Percentiles rank a stretch among this genome's conserved stretches.
Conservation (phyloP, 495 filamentous ascomycete species). For the Hypoxylon rickii region DNA sequence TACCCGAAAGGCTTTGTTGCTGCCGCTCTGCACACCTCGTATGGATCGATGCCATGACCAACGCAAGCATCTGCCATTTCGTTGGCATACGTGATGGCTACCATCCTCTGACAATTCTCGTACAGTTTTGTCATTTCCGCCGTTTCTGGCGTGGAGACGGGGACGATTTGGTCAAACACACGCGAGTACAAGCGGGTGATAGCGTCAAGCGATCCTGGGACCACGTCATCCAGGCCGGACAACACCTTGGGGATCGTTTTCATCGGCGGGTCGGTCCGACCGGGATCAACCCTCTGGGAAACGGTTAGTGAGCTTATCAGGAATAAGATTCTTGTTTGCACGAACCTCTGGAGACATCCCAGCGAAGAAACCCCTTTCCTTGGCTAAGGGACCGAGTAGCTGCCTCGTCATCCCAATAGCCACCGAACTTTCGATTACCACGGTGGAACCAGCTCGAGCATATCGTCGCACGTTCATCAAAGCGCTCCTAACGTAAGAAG, state of each 20-base stretch:
- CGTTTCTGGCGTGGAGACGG: slow-evolving; percentile 45
- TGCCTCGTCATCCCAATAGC: slow-evolving; percentile 46
- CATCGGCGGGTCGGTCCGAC: slow-evolving; percentile 34
- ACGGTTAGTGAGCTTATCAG: slow-evolving; percentile 1
- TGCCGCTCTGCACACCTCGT: slow-evolving; percentile 44
- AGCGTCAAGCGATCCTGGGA: slow-evolving; percentile 37
- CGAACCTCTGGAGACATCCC: slow-evolving; percentile 46
- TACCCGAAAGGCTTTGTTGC: slow-evolving; percentile 48
- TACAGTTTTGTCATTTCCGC: slow-evolving; percentile 51
- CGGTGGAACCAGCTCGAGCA: slow-evolving; percentile 36
- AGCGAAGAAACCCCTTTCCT: slow-evolving; percentile 31
- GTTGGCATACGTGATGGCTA: slow-evolving; percentile 47
- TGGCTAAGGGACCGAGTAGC: slow-evolving; percentile 37
- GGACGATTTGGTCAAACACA: slow-evolving; percentile 41
- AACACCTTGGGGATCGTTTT: slow-evolving; percentile 43
- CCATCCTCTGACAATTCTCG: slow-evolving; percentile 50
- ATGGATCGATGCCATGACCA: slow-evolving; percentile 42
- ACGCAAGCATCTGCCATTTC: slow-evolving; percentile 49
- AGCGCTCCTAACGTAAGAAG: slow-evolving; percentile 37
- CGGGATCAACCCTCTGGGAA: slow-evolving; percentile 44
- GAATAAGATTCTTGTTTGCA: background rate
- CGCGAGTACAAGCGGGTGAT: slow-evolving; percentile 39
- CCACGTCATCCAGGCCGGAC: slow-evolving; percentile 41
- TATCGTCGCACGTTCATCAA: slow-evolving; percentile 36
- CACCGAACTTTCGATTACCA: slow-evolving; percentile 45